Base-by-base conservation (phyloP, 768 basidiomycete species). In the Suillus sp. region DNA sequence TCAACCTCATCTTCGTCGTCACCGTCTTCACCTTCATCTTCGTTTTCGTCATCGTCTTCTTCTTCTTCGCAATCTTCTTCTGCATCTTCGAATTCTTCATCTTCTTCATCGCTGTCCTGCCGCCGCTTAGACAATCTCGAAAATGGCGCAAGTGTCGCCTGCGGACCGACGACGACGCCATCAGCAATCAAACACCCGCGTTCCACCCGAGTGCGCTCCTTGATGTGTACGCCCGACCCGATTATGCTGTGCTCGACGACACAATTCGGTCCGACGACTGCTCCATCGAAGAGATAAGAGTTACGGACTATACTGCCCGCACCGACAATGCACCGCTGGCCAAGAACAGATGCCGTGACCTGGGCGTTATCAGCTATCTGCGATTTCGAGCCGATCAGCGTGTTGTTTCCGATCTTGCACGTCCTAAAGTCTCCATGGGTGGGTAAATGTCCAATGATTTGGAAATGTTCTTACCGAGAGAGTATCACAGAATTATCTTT, bases 201-300 rank as follows among this genome's bases (percentile, higher is more conserved):
- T 13, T 85, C 84, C n/a, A 99, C 78, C 6, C 72, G 77, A 61
- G 86, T 86, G 50, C 82, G 83, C 63, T 91, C 88, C 63, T 84
- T 86, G 59, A 99, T 82, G 37, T 76, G 75, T n/a, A 91, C 94
- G 11, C 84, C 84, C 27, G 86, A 80, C 4, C 95, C 96, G 25
- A 99, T 75, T 63, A 99, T 94, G 63, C 92, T 90, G 65, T 86
- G 81, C 68, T 87, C 83, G 56, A 99, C 79, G n/a, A 83, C 78
- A 69, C 88, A 90, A 51, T 86, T 83, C 61, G 88, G 81, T 34
- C 88, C 92, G 59, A 98, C 80, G 43, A 81, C 71, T 18, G 88
- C 88, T 60, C 86, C 85, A 67, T 95, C 92, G 71, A 95, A 95
- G 53, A 98, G 81, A 69, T 95, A 96, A 34, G 93, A 88, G 71